phyloP scores from a whole-genome alignment of 1,284 basidiomycete species.

The Spongiforma sp. region DNA sequence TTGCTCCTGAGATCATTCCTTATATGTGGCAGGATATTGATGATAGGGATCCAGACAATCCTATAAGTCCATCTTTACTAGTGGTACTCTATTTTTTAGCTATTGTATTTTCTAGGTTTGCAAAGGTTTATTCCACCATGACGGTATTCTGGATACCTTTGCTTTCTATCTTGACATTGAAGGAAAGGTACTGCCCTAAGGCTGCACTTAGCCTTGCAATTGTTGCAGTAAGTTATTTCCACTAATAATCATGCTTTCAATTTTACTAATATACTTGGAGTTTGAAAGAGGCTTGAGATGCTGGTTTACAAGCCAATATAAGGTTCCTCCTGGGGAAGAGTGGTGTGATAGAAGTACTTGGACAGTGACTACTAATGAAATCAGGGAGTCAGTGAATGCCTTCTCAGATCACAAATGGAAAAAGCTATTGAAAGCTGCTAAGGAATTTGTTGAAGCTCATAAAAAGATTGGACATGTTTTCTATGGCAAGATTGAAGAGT shows the following conservation, averaged over 20 bases:
- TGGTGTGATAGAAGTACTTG: not conserved
- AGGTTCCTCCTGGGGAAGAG: not conserved
- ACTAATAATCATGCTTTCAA: not conserved
- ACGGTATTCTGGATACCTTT: not conserved
- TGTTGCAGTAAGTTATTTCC: slow-evolving; percentile 1
- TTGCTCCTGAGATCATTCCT: not conserved
- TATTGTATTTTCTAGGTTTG: not conserved
- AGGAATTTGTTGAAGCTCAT: not conserved
- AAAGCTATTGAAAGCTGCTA: not conserved
- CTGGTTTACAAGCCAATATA: not conserved
- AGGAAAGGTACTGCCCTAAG: not conserved
- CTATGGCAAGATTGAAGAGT: not conserved
- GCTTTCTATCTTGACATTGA: not conserved
- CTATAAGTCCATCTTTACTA: not conserved
- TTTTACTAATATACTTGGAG: not conserved
- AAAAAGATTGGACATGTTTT: not conserved
- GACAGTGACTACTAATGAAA: not conserved
- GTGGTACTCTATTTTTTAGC: not conserved
- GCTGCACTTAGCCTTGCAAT: not conserved
- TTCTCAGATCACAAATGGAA: not conserved
- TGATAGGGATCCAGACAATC: not conserved
- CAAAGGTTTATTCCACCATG: not conserved
- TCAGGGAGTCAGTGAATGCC: not conserved
- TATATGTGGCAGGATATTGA: not conserved
- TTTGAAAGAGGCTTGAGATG: not conserved